Conservation (phyloP, 176 grass and related monocot species). For the Hsuehochloa calcarea region DNA sequence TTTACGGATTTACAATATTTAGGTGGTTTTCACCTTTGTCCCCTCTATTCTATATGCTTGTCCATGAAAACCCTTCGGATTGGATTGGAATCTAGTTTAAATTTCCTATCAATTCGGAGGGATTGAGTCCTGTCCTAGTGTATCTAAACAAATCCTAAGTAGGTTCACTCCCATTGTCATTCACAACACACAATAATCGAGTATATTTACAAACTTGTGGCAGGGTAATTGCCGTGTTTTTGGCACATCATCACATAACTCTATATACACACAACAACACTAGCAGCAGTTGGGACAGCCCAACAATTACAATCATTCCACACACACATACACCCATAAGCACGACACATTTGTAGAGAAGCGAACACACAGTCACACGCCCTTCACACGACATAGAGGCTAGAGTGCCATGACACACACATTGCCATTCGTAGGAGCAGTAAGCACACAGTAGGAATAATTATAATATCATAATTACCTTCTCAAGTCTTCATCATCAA, state of each 20-base stretch:
- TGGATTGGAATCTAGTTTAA: too few species aligned
- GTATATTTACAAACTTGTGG: not conserved
- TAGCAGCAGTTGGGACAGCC: not conserved
- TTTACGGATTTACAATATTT: too few species aligned
- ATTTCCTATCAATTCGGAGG: too few species aligned
- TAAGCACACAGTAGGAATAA: not conserved
- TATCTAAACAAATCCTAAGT: too few species aligned
- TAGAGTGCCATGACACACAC: not conserved
- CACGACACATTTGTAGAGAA: not conserved
- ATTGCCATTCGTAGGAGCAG: not conserved
- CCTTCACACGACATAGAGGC: not conserved
- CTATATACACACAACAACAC: not conserved
- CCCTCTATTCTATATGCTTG: too few species aligned
- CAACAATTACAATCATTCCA: not conserved
- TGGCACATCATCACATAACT: not conserved
- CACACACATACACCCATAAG: not conserved
- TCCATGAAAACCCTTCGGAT: too few species aligned
- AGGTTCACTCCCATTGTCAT: too few species aligned
- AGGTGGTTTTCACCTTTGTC: too few species aligned
- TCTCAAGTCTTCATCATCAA: not conserved
- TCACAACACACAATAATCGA: not conserved
- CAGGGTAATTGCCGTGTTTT: not conserved
- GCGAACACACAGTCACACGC: not conserved
- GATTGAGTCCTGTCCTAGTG: too few species aligned
- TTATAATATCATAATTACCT: not conserved